phyloP scores from a whole-genome alignment of 108 stramenopile genomes.

The Pseudonitzschia delicatissima region DNA sequence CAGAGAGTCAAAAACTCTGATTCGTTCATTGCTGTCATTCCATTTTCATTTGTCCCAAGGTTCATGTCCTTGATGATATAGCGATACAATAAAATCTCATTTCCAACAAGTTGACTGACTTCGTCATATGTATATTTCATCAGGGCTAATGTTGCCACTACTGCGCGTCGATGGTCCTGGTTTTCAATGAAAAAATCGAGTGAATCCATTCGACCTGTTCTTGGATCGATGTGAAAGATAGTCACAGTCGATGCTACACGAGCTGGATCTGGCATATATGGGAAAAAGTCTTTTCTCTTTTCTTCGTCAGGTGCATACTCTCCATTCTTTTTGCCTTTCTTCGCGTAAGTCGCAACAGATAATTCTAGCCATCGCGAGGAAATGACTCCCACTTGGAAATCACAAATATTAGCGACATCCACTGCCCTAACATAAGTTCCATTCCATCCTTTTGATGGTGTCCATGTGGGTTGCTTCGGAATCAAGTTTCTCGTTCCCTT shows the following conservation, averaged over 20 bases:
- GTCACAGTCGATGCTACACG: neutral
- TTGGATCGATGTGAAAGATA: neutral
- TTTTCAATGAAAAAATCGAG: slow-evolving; percentile 4
- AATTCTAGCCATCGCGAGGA: neutral
- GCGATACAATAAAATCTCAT: neutral
- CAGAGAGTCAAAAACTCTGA: neutral
- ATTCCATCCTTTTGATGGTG: neutral
- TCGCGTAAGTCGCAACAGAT: neutral
- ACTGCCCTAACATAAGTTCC: neutral
- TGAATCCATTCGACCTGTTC: neutral
- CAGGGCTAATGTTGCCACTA: neutral
- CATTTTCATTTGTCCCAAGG: neutral
- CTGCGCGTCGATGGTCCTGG: neutral
- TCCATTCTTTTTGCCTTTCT: neutral
- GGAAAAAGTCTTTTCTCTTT: neutral
- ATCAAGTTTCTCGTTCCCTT: neutral
- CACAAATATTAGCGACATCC: neutral
- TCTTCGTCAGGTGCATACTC: neutral
- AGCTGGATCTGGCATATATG: neutral
- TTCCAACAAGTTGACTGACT: slow-evolving; percentile 1
- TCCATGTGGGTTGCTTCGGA: neutral
- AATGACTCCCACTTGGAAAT: neutral
- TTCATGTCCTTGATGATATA: slow-evolving; percentile 1
- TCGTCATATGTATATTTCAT: slow-evolving; percentile 1
- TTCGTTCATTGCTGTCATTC: neutral